phyloP scores from a whole-genome alignment of 306 rosid genomes.

The Urtica urens region DNA sequence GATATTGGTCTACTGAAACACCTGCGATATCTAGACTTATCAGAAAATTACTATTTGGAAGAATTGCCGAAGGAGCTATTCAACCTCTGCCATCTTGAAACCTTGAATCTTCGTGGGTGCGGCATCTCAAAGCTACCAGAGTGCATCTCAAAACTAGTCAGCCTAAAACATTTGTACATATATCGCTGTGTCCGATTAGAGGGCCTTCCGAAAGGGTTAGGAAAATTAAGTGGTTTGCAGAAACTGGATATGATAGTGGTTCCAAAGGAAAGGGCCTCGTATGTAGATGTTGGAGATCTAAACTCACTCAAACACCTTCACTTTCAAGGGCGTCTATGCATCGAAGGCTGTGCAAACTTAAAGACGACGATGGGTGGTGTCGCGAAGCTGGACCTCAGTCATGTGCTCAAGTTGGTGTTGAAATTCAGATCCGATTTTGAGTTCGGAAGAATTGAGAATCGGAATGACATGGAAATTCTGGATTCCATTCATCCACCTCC shows the following conservation, averaged over 20 bases:
- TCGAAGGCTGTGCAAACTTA: not conserved
- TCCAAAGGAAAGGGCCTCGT: not conserved
- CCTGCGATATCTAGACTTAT: not conserved
- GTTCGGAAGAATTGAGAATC: not conserved
- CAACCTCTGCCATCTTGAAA: not conserved
- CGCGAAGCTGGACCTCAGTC: not conserved
- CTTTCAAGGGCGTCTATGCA: not conserved
- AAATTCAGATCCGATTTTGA: not conserved
- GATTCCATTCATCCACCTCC: constrained; percentile 9
- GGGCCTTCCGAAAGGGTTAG: not conserved
- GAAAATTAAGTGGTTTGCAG: not conserved
- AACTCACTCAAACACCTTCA: not conserved
- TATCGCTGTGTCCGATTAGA: rapidly evolving
- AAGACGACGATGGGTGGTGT: not conserved
- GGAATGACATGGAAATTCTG: not conserved
- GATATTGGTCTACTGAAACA: not conserved
- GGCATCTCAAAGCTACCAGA: not conserved
- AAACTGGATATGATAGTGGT: not conserved
- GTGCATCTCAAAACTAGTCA: not conserved
- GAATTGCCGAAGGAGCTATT: not conserved
- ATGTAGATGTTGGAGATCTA: not conserved
- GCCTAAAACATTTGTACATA: not conserved
- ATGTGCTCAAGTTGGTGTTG: not conserved
- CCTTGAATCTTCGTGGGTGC: not conserved
- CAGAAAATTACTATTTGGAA: not conserved